phyloP scores from a whole-genome alignment of 2,329 filamentous ascomycete species.

The Ophiostoma quercus region DNA sequence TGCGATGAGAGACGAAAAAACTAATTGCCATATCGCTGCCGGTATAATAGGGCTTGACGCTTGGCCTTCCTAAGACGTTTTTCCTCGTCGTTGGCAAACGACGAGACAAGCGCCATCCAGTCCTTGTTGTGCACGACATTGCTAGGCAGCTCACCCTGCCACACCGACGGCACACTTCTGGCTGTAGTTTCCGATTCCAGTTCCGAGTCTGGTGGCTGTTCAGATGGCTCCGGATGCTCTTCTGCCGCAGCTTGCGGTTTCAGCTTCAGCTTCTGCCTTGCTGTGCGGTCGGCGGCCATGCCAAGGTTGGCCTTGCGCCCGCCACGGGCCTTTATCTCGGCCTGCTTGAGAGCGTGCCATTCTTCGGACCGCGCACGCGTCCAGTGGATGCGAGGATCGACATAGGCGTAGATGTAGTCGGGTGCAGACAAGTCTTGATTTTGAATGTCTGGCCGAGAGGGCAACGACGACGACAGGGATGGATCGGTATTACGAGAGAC shows the following conservation, averaged over 20 bases:
- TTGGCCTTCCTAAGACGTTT: neutral
- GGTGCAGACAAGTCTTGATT: neutral
- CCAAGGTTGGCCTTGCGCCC: constrained; percentile 50
- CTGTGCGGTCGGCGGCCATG: constrained; percentile 39
- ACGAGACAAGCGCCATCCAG: constrained; percentile 19
- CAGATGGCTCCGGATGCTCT: neutral
- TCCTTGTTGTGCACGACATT: constrained; percentile 17
- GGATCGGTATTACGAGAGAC: neutral
- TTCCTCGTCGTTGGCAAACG: constrained; percentile 22
- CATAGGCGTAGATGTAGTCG: constrained; percentile 36
- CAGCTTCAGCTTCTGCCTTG: constrained; percentile 5
- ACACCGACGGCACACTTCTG: constrained; percentile 27
- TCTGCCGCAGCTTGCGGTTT: neutral
- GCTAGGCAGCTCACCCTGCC: constrained; percentile 19
- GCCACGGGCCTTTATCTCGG: constrained; percentile 47
- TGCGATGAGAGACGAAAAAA: neutral
- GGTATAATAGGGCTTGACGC: neutral
- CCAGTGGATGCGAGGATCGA: constrained; percentile 50
- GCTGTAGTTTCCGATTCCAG: neutral
- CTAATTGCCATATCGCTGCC: neutral
- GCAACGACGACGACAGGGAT: neutral
- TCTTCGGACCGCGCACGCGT: constrained; percentile 39
- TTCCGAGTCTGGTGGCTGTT: neutral
- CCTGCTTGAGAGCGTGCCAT: constrained; percentile 46
- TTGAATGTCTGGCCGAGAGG: neutral